Evolutionary conservation across 1,139 yeast genomes (phyloP), one percentile per base, ranked within the genome.

Genomic region (Candida smagusa): DNA sequence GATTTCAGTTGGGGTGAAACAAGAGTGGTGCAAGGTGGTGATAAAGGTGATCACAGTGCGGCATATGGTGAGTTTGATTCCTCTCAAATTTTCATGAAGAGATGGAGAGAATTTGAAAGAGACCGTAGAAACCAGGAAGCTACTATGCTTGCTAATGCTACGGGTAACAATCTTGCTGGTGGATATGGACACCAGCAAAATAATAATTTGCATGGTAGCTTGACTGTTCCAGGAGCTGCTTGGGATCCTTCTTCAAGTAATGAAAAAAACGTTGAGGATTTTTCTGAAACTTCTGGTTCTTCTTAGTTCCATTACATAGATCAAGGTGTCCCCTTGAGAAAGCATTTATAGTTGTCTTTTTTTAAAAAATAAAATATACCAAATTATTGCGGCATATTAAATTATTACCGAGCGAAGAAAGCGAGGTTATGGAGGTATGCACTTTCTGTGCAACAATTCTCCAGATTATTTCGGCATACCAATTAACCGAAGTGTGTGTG

Each of bases 1-100:
- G 98, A 92, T 61, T 92, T 92, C 66, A 81, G 92, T 53, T 92
- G 98, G 98, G 98, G 98, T 61, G 97, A 90, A 48, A 92, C 98
- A 4, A 78, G 98, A 70, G 75, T 85, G 13, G 80, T 92, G 41
- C 79, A 79, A 12, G 95, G 92, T 32, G 94, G 79, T 8, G 79
- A 72, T 44, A 74, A 73, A 47, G 85, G 80, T 26, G 73, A 63
- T 4, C 95, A 87, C 57, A 89, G 80, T 40, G 68, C 59, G 11
- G 68, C 48, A 7, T 87, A 77, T 36, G 97, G 97, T 48, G 84
- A 81, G 45, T 92, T 92, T 58, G 97, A 92, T 58, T 85, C 95
- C 12, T 79, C 94, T 3, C 80, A 79, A 55, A 90, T 92, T 56
- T 76, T 77, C 40, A 89, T 90, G 94, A 86, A 84, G 70, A 75